Percentiles rank a stretch among this genome's conserved stretches.
These are phyloP conservation scores for Berberis vulgaris DNA, from an alignment of 164 flowering plant genomes.

Conservation along the genomic window DNA sequence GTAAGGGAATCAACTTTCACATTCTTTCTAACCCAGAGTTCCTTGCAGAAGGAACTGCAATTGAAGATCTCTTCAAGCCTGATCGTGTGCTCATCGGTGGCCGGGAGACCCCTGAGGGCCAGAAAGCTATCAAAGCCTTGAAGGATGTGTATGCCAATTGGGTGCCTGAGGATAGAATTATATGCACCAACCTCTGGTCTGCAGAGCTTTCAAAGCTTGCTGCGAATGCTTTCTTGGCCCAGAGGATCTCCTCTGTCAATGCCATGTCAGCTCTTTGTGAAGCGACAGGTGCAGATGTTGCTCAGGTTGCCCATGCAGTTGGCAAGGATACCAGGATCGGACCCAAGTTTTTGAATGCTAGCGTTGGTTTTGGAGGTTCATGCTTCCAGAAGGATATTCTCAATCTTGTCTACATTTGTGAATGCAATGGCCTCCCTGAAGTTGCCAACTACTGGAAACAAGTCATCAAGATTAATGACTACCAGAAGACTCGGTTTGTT, in stretches of 20 bases:
- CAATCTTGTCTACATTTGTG: conserved; percentile 42
- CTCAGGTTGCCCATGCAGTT: conserved; percentile 32
- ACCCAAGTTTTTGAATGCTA: conserved; percentile 43
- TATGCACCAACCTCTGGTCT: conserved; percentile 84
- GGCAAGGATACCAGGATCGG: conserved; percentile 31
- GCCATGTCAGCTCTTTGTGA: conserved; percentile 69
- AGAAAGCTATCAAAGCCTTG: conserved; percentile 60
- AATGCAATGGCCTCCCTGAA: conserved; percentile 46
- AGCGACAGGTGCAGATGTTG: conserved; percentile 7
- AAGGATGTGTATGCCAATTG: conserved; percentile 73
- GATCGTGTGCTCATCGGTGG: conserved; percentile 93
- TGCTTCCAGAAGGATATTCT: conserved; percentile 50
- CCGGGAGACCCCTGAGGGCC: conserved; percentile 83
- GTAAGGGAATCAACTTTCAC: conserved; percentile 73
- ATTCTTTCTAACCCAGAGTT: conserved; percentile 23
- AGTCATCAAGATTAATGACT: conserved; percentile 49
- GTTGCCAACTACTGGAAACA: conserved; percentile 63
- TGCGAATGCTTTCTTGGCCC: conserved; percentile 89
- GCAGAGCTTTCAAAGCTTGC: conserved; percentile 96
- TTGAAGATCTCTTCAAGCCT: conserved; percentile 62
- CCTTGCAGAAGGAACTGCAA: conserved; percentile 71
- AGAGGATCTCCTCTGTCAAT: conserved; percentile 81
- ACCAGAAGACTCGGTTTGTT: conserved; percentile 50
- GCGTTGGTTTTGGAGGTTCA: conserved; percentile 44
- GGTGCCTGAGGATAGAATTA: conserved; percentile 75